These are phyloP conservation scores for Penicillium sp. DNA, from an alignment of 2,329 filamentous ascomycete genomes.

Conservation along the genomic window DNA sequence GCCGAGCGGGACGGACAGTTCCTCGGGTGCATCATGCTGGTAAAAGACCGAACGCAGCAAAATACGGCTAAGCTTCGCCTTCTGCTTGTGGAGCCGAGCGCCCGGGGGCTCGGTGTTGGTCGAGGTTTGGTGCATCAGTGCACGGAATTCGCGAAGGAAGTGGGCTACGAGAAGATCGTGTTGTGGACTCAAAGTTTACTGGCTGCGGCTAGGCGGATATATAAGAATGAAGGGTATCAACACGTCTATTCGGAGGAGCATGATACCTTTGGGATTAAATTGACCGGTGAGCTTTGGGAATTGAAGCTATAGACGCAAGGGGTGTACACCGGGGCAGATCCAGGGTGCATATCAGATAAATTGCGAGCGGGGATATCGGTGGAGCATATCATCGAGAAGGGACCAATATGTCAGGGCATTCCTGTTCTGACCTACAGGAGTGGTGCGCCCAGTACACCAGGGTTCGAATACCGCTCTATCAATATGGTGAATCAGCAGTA, in stretches of 20 bases:
- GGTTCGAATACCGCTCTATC: conserved; percentile 21
- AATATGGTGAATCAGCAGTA: conserved; percentile 20
- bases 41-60: conserved; percentile 15
- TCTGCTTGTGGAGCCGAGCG: conserved; percentile 25
- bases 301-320: conserved; percentile 9
- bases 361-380: neutral
- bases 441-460: conserved; percentile 16
- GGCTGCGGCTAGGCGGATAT: conserved; percentile 20
- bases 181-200: conserved; percentile 27
- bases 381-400: no score
- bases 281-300: conserved; percentile 26
- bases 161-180: conserved; percentile 20
- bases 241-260: conserved; percentile 20
- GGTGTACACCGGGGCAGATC: no score
- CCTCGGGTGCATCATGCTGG: conserved; percentile 27
- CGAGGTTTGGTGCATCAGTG: conserved; percentile 19
- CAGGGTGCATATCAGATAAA: no score
- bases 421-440: neutral
- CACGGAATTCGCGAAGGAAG: conserved; percentile 22
- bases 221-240: conserved; percentile 24
- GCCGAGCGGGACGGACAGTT: conserved; percentile 20
- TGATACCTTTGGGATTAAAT: conserved; percentile 17
- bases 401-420: no score
- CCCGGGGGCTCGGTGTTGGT: conserved; percentile 24
- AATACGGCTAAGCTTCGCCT: conserved; percentile 26